These are phyloP conservation scores for Carex littledalei DNA, from an alignment of 176 grass and related monocot genomes.

Conservation along the genomic window DNA sequence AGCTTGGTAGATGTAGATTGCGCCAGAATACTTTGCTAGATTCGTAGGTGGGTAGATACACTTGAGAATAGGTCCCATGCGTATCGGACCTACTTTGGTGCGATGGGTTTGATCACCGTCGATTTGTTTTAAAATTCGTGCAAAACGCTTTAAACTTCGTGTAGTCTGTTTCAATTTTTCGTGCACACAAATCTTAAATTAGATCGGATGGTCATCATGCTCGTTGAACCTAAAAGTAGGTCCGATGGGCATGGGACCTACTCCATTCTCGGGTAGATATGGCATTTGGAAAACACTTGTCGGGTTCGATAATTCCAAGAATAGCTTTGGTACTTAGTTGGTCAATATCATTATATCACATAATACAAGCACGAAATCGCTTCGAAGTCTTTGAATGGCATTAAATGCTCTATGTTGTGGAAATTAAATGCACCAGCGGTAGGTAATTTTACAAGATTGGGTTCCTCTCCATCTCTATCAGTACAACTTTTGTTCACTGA, in stretches of 20 bases:
- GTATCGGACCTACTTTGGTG: no score
- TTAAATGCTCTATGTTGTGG: conserved; percentile 24
- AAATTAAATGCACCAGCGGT: conserved; percentile 12
- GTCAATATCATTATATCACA: neutral
- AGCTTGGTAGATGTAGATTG: neutral
- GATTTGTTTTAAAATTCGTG: no score
- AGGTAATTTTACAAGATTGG: neutral
- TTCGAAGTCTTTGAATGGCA: conserved; percentile 24
- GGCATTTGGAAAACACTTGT: neutral
- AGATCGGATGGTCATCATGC: no score
- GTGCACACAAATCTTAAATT: no score
- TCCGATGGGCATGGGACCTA: no score
- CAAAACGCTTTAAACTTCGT: no score
- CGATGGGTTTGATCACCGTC: no score
- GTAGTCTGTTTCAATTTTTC: no score
- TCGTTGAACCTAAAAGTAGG: no score
- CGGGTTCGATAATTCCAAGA: neutral
- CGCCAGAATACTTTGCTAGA: neutral
- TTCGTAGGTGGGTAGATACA: neutral
- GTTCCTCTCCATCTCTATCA: neutral
- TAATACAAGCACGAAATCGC: neutral
- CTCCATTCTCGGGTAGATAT: no score
- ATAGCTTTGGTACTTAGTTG: conserved; percentile 2
- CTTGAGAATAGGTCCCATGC: no score
- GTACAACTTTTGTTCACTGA: neutral